Conservation (phyloP, 2,329 filamentous ascomycete genomes). For the Nothophaeocryptopus gaeumannii region DNA sequence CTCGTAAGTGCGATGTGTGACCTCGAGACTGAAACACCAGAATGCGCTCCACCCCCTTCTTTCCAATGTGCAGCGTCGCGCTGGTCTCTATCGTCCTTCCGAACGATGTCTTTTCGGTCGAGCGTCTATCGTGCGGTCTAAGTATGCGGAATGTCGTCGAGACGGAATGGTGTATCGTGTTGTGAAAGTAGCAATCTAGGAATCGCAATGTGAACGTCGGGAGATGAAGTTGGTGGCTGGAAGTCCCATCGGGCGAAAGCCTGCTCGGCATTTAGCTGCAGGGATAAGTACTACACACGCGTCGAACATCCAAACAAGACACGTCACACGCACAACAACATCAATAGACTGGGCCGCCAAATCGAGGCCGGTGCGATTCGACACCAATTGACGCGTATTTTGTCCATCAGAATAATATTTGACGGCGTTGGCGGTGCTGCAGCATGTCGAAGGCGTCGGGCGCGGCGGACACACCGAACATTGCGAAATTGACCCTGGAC, state of each 20-base stretch:
- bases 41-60: not conserved
- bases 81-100: no score
- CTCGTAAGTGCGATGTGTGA: not conserved
- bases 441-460: constrained; percentile 28
- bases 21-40: not conserved
- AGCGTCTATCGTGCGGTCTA: no score
- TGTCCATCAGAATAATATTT: not conserved
- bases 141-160: no score
- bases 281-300: not conserved
- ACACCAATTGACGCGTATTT: constrained; percentile 21
- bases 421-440: not conserved
- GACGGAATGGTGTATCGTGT: no score
- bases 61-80: not conserved
- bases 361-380: constrained; percentile 16
- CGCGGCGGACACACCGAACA: constrained; percentile 26
- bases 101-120: no score
- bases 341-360: constrained; percentile 3
- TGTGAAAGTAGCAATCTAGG: no score
- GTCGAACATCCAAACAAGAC: constrained; percentile 6
- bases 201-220: no score
- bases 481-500: constrained; percentile 45
- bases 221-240: no score
- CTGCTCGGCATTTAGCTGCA: not conserved
- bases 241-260: no score
- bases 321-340: constrained; percentile 3